Percentiles rank a stretch among this genome's conserved stretches.
Conservation (phyloP, 2,329 filamentous ascomycete species). For the Apiospora marii region DNA sequence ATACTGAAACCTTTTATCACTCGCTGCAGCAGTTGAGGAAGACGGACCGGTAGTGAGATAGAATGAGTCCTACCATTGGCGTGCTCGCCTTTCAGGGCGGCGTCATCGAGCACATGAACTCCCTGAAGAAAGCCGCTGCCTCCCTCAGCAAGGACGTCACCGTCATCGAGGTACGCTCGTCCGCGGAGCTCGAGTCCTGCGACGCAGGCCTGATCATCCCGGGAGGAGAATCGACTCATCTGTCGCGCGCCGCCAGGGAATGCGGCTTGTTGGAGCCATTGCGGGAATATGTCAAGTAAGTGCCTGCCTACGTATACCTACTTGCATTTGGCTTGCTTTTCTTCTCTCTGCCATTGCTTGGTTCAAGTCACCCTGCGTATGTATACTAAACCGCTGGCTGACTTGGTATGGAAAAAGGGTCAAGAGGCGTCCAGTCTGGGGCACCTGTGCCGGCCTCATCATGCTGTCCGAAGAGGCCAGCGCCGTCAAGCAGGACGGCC, state of each 20-base stretch:
- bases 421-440: constrained; percentile 85
- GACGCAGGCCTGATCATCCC: constrained; percentile 83
- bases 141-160: constrained; percentile 56
- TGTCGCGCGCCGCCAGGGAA: constrained; percentile 85
- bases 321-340: background rate
- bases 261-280: constrained; percentile 85
- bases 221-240: constrained; percentile 93
- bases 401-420: constrained; percentile 58
- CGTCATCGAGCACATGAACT: constrained; percentile 85
- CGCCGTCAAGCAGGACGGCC: constrained; percentile 86
- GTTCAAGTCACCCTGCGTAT: background rate
- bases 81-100: constrained; percentile 87
- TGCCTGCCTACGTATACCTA: constrained; percentile 29
- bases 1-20: background rate
- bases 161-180: constrained; percentile 83
- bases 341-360: constrained; percentile 3
- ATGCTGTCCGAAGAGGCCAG: constrained; percentile 88
- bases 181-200: constrained; percentile 73
- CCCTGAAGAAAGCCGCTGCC: constrained; percentile 74
- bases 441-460: constrained; percentile 94
- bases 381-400: constrained; percentile 21
- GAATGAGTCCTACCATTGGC: constrained; percentile 49
- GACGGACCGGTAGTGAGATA: background rate
- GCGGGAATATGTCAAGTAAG: constrained; percentile 88
- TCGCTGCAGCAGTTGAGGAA: background rate